Conservation (phyloP, 1,139 yeast genomes). For the Yamadazyma mexicana region DNA sequence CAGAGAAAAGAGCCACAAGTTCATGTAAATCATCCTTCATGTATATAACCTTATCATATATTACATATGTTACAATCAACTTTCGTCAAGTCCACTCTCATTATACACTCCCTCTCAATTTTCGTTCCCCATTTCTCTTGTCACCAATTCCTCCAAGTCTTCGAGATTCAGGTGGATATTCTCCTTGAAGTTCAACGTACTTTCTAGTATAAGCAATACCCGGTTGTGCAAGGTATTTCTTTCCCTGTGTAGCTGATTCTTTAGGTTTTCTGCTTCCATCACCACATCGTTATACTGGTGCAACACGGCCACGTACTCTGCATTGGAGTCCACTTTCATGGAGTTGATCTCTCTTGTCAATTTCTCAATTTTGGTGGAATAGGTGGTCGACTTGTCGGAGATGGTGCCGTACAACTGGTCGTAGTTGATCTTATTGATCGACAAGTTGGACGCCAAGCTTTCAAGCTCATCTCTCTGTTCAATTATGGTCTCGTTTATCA, state of each 20-base stretch:
- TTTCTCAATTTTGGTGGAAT: constrained; percentile 65
- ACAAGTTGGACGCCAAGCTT: constrained; percentile 55
- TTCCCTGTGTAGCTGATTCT: constrained; percentile 47
- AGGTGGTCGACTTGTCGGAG: constrained; percentile 53
- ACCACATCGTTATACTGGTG: constrained; percentile 51
- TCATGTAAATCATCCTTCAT: background rate
- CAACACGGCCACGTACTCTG: constrained; percentile 33
- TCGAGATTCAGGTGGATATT: constrained; percentile 63
- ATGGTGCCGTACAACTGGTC: constrained; percentile 60
- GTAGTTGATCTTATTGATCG: constrained; percentile 52
- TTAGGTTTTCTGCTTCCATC: constrained; percentile 54
- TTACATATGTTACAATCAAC: background rate
- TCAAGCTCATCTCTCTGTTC: constrained; percentile 63
- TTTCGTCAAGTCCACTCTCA: too few relatives aligned
- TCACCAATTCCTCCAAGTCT: constrained; percentile 25
- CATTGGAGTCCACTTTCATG: constrained; percentile 52
- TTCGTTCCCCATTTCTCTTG: constrained; percentile 8
- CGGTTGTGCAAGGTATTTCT: constrained; percentile 52
- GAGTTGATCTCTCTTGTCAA: constrained; percentile 61
- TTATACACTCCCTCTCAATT: background rate
- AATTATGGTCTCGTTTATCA: constrained; percentile 50
- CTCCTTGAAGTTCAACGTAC: constrained; percentile 62
- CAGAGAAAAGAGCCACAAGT: too few relatives aligned
- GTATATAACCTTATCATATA: background rate
- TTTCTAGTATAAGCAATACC: constrained; percentile 57